Evolutionary conservation across 371 early-diverging fungal species (phyloP).

Genomic region (Dichotomocladium elegans): DNA sequence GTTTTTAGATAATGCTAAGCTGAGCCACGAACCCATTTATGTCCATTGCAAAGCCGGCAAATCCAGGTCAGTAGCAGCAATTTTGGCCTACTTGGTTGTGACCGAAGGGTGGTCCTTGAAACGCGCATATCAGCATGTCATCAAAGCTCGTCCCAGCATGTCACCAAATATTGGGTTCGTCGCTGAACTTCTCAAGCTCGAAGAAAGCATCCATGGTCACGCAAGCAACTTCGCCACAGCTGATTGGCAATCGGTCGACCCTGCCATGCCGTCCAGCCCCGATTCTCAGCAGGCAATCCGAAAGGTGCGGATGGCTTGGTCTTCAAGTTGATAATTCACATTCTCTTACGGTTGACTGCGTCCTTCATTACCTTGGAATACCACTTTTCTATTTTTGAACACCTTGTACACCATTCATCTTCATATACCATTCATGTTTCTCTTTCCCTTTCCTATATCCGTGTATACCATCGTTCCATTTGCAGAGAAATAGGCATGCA

Average conservation of each 20-base stretch:
- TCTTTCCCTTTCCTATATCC: not conserved
- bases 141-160: conserved; percentile 61
- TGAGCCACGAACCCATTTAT: conserved; percentile 59
- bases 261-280: conserved; percentile 29
- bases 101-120: conserved; percentile 66
- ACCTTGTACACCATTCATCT: not conserved
- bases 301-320: conserved; percentile 31
- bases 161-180: conserved; percentile 90
- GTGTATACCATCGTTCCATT: not conserved
- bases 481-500: not conserved
- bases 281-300: conserved; percentile 29
- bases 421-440: not conserved
- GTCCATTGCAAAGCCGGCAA: conserved; percentile 88
- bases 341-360: too few species aligned
- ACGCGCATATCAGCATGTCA: conserved; percentile 70
- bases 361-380: too few species aligned
- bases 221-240: conserved; percentile 38
- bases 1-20: conserved; percentile 31
- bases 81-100: conserved; percentile 71
- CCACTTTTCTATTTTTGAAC: not conserved
- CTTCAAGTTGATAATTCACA: conserved; percentile 2
- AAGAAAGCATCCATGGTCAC: conserved; percentile 57
- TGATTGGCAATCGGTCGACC: conserved; percentile 28
- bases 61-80: conserved; percentile 76
- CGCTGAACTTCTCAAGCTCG: conserved; percentile 67